Conservation (phyloP, 306 rosid genomes). For the Coriaria nepalensis region DNA sequence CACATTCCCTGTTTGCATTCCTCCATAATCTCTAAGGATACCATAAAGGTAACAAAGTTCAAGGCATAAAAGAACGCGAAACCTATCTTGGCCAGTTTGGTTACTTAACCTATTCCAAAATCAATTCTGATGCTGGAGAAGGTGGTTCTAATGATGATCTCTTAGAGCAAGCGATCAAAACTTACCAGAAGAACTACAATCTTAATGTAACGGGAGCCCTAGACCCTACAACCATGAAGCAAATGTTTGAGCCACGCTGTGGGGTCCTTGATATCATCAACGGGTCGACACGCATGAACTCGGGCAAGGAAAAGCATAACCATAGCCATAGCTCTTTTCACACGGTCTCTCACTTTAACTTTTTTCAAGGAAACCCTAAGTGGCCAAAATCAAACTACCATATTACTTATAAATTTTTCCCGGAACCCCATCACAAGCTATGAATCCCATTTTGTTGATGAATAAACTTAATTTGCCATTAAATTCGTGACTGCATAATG, state of each 20-base stretch:
- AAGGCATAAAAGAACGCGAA: constrained; percentile 12
- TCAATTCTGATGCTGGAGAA: not conserved
- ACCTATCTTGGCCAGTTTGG: constrained; percentile 13
- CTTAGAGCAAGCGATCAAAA: constrained; percentile 16
- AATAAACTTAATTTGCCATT: too few relatives aligned
- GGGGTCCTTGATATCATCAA: constrained; percentile 8
- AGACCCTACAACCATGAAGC: constrained; percentile 8
- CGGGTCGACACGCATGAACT: constrained; percentile 1
- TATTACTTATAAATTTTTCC: constrained; percentile 8
- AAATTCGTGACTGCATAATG: too few relatives aligned
- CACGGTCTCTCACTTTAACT: constrained; percentile 6
- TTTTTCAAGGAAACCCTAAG: constrained; percentile 6
- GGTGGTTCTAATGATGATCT: constrained; percentile 12
- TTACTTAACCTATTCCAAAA: not conserved
- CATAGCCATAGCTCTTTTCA: constrained; percentile 3
- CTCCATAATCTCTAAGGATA: constrained; percentile 11
- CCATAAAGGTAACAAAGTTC: constrained; percentile 12
- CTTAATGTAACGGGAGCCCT: constrained; percentile 16
- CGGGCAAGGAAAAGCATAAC: not conserved
- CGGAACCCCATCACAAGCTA: not conserved
- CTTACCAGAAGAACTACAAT: constrained; percentile 16
- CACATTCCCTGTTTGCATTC: not conserved
- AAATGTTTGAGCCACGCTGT: constrained; percentile 18
- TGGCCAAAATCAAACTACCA: constrained; percentile 7
- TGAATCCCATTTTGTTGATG: not conserved